Percentiles rank a stretch among this genome's conserved stretches.
Evolutionary conservation across 257 asterid genomes (phyloP).

Genomic region (Solanum neorickii): DNA sequence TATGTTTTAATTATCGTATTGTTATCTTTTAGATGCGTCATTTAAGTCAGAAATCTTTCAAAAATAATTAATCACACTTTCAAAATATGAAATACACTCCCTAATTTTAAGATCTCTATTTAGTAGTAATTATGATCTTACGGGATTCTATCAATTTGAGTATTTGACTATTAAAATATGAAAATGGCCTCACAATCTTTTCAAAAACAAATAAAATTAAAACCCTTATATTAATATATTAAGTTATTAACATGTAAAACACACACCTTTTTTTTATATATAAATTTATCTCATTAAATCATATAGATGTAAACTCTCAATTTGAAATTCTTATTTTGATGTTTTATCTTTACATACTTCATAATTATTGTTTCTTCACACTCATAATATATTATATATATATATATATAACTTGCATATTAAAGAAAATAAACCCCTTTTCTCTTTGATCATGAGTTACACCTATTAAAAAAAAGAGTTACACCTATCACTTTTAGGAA

Average conservation of each 20-base stretch:
- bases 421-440: neutral
- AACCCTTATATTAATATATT: neutral
- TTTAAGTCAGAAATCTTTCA: too few species aligned
- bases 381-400: neutral
- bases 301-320: neutral
- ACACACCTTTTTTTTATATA: neutral
- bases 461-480: neutral
- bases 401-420: neutral
- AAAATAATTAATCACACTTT: too few species aligned
- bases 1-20: neutral
- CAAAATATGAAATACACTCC: neutral
- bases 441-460: neutral
- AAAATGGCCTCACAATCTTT: neutral
- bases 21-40: too few species aligned
- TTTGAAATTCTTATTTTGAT: neutral
- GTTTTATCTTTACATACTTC: neutral
- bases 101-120: neutral
- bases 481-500: neutral
- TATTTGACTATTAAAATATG: neutral
- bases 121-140: neutral
- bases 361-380: neutral
- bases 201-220: neutral
- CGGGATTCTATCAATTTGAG: neutral
- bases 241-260: neutral
- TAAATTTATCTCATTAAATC: neutral